A percentile compares a stretch with the other conserved stretches of the same genome.
Evolutionary conservation across 2,329 filamentous ascomycete species (phyloP).

Genomic region (Pezicula radicicola): DNA sequence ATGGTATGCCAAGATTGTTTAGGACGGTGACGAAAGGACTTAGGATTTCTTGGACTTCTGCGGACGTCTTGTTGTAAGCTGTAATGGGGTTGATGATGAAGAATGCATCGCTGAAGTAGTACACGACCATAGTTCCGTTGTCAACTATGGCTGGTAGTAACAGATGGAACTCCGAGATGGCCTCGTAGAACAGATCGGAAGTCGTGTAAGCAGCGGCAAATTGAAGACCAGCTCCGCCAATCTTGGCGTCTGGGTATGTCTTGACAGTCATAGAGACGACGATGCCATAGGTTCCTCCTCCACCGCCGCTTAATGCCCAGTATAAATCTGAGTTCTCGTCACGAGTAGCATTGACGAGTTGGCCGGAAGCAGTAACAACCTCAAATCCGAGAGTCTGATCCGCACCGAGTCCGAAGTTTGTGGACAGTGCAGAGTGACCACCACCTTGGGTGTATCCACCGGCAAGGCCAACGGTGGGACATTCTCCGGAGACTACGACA

Average conservation of each 20-base stretch:
- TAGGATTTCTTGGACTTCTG: conserved; percentile 40
- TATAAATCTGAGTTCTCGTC: conserved; percentile 53
- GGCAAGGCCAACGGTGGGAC: conserved; percentile 36
- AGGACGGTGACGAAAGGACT: conserved; percentile 41
- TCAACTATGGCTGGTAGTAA: conserved; percentile 45
- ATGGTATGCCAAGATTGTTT: conserved; percentile 30
- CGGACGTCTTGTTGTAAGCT: conserved; percentile 41
- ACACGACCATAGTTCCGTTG: conserved; percentile 45
- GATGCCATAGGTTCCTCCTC: conserved; percentile 54
- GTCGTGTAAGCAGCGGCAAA: conserved; percentile 41
- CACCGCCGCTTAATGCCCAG: conserved; percentile 57
- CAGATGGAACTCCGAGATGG: conserved; percentile 20
- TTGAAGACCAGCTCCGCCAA: conserved; percentile 36
- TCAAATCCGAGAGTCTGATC: conserved; percentile 57
- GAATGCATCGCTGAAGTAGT: conserved; percentile 41
- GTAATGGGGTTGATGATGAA: conserved; percentile 47
- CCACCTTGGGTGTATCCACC: conserved; percentile 56
- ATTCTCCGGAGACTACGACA: conserved; percentile 47
- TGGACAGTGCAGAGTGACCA: conserved; percentile 52
- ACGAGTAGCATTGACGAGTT: conserved; percentile 45
- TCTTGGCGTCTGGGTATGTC: conserved; percentile 39
- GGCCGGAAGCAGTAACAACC: conserved; percentile 47
- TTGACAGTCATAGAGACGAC: conserved; percentile 53
- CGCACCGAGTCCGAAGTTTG: conserved; percentile 52
- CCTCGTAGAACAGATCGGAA: conserved; percentile 48